These are phyloP conservation scores for Pisolithus marmoratus DNA, from an alignment of 768 basidiomycete species.

Conservation along the genomic window DNA sequence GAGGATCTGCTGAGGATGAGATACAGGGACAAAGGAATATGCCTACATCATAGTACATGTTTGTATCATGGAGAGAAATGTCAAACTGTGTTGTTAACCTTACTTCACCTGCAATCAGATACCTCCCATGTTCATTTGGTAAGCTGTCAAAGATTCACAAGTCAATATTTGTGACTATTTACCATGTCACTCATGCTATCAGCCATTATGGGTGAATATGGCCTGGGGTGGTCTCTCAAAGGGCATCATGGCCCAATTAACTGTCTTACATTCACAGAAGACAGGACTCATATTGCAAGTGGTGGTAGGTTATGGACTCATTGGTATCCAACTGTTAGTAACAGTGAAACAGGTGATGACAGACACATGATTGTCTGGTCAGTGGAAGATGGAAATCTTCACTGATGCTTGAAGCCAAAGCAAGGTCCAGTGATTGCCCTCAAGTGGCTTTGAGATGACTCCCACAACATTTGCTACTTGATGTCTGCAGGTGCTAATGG, in stretches of 20 bases:
- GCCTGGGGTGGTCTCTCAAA: background rate
- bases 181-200: no score
- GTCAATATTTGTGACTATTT: no score
- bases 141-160: no score
- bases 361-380: background rate
- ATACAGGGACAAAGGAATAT: no score
- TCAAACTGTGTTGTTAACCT: no score
- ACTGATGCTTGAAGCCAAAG: background rate
- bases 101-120: no score
- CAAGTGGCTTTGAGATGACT: background rate
- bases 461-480: background rate
- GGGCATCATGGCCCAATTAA: conserved; percentile 1
- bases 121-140: no score
- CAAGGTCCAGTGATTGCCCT: conserved; percentile 1
- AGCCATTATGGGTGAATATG: background rate
- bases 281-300: background rate
- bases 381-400: background rate
- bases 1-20: no score
- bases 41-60: no score
- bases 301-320: background rate
- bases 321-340: background rate
- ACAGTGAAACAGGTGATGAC: background rate
- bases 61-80: no score
- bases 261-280: background rate
- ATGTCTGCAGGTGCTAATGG: conserved; percentile 1